Percentiles rank a stretch among this genome's conserved stretches.
These are phyloP conservation scores for Pseudogymnoascus sp. DNA, from an alignment of 2,329 filamentous ascomycete genomes.

Conservation along the genomic window DNA sequence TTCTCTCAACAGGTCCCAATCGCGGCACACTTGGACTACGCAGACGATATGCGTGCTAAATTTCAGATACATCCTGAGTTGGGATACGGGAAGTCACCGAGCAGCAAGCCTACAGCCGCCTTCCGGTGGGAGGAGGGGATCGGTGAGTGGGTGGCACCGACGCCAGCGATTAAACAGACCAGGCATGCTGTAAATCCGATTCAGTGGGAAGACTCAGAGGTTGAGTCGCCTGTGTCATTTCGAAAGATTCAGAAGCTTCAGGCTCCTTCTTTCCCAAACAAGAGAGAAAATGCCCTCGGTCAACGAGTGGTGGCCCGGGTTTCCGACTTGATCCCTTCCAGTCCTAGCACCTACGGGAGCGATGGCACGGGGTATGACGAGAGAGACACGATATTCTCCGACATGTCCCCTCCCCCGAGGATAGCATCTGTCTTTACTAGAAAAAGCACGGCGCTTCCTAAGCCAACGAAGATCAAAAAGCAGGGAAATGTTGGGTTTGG, in stretches of 20 bases:
- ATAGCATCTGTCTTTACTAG: neutral
- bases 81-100: neutral
- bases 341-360: neutral
- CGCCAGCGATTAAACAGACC: slow-evolving; percentile 31
- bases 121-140: slow-evolving; percentile 50
- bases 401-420: neutral
- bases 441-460: neutral
- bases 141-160: slow-evolving; percentile 47
- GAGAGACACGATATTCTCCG: neutral
- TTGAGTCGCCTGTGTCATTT: slow-evolving; percentile 20
- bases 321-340: neutral
- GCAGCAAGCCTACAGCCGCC: slow-evolving; percentile 12
- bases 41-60: slow-evolving; percentile 20
- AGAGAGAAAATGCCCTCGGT: neutral
- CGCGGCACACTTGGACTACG: slow-evolving; percentile 25
- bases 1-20: slow-evolving; percentile 26
- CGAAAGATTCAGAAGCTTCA: slow-evolving; percentile 10
- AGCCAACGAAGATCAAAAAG: neutral
- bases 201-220: slow-evolving; percentile 12
- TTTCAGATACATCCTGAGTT: slow-evolving; percentile 11
- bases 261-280: neutral
- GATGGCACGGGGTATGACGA: neutral
- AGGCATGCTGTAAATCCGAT: slow-evolving; percentile 17
- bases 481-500: neutral
- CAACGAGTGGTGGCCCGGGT: neutral